Evolutionary conservation across 371 early-diverging fungal genomes (phyloP).

Genomic region (Umbelopsis sp.): DNA sequence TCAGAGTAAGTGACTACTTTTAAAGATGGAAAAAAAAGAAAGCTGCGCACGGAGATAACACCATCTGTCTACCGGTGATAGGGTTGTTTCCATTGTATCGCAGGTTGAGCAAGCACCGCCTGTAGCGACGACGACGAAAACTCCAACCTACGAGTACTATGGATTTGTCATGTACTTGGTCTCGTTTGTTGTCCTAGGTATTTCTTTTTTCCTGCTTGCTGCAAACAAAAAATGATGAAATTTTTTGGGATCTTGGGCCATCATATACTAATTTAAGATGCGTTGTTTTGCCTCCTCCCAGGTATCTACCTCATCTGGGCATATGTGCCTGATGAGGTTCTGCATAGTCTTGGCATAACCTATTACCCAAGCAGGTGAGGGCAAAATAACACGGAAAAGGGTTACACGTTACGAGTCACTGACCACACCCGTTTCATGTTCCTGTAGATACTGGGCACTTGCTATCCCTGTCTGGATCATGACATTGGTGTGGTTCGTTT

Average conservation of each 20-base stretch:
- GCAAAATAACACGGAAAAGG: neutral
- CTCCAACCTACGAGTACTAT: conserved; percentile 81
- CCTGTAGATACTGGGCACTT: conserved; percentile 74
- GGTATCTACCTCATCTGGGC: conserved; percentile 80
- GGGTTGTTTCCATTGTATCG: conserved; percentile 34
- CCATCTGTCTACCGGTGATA: conserved; percentile 10
- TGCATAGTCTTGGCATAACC: conserved; percentile 75
- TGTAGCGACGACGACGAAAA: conserved; percentile 60
- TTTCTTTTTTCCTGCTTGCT: neutral
- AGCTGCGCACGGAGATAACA: neutral
- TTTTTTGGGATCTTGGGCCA: too few relatives aligned
- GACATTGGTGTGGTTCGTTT: conserved; percentile 72
- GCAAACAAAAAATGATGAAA: too few relatives aligned
- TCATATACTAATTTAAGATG: too few relatives aligned
- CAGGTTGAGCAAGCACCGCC: conserved; percentile 52
- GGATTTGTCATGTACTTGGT: conserved; percentile 86
- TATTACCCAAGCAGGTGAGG: conserved; percentile 74
- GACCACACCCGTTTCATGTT: neutral
- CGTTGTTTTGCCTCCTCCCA: conserved; percentile 10
- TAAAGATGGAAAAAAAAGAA: neutral
- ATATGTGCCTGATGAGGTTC: conserved; percentile 75
- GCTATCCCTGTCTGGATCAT: conserved; percentile 76
- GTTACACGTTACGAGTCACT: neutral
- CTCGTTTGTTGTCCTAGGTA: conserved; percentile 74
- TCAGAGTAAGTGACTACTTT: conserved; percentile 41